phyloP scores from a whole-genome alignment of 1,284 basidiomycete genomes.

The Sporisorium iseilematis-ciliati region DNA sequence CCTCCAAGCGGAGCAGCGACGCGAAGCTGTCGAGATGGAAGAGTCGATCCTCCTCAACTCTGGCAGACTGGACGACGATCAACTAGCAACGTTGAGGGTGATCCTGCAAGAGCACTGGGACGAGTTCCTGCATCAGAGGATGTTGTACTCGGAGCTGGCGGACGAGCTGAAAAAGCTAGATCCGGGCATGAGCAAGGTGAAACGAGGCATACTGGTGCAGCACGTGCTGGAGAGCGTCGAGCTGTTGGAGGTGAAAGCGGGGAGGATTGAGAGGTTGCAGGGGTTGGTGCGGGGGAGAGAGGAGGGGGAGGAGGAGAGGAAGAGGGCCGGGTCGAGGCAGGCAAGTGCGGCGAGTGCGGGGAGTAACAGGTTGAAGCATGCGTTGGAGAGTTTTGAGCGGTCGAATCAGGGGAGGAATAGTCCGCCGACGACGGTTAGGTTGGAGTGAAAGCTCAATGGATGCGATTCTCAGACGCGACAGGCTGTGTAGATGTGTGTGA shows the following conservation, averaged over 20 bases:
- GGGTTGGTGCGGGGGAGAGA: constrained; percentile 7
- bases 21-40: constrained; percentile 33
- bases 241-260: constrained; percentile 60
- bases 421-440: constrained; percentile 27
- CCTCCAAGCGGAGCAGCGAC: constrained; percentile 23
- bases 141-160: constrained; percentile 65
- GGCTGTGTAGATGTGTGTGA: not conserved
- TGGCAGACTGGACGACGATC: not conserved
- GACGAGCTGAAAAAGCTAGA: constrained; percentile 65
- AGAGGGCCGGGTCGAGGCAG: constrained; percentile 21
- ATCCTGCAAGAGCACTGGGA: constrained; percentile 62
- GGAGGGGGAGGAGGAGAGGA: constrained; percentile 11
- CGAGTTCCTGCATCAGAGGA: constrained; percentile 64
- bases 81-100: constrained; percentile 13
- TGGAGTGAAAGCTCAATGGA: constrained; percentile 6
- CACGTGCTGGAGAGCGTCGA: constrained; percentile 67
- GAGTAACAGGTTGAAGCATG: constrained; percentile 30
- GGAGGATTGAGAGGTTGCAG: constrained; percentile 57
- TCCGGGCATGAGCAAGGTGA: constrained; percentile 54
- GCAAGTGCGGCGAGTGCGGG: not conserved
- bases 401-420: constrained; percentile 14
- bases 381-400: constrained; percentile 26
- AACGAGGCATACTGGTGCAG: constrained; percentile 58
- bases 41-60: constrained; percentile 33
- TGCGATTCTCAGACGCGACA: too few relatives aligned